Conservation (phyloP, 2,329 filamentous ascomycete genomes). For the Apiospora sp. region DNA sequence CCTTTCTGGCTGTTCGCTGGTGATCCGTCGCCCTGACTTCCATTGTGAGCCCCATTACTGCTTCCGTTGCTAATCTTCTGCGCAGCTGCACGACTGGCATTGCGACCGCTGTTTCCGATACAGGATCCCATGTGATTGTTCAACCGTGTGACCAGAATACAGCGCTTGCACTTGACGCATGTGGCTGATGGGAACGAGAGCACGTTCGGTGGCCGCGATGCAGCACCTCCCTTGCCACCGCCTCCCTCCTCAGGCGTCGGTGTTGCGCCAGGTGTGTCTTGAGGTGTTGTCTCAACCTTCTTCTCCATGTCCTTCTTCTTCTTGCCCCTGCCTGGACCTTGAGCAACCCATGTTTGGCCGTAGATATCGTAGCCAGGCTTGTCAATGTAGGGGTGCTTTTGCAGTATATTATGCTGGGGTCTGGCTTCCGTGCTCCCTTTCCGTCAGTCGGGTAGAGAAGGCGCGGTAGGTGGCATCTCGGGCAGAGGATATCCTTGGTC, state of each 20-base stretch:
- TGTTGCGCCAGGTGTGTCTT: slow-evolving; percentile 51
- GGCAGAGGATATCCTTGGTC: slow-evolving; percentile 75
- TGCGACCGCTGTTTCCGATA: slow-evolving; percentile 71
- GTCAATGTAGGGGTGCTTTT: slow-evolving; percentile 81
- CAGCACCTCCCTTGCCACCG: slow-evolving; percentile 39
- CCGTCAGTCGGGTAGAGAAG: slow-evolving; percentile 77
- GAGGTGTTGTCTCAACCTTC: slow-evolving; percentile 55
- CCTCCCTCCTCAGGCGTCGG: slow-evolving; percentile 55
- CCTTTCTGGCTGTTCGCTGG: slow-evolving; percentile 70
- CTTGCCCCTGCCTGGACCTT: slow-evolving; percentile 74
- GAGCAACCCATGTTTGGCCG: slow-evolving; percentile 80
- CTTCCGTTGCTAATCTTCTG: slow-evolving; percentile 69
- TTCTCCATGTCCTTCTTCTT: slow-evolving; percentile 81
- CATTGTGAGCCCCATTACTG: slow-evolving; percentile 46
- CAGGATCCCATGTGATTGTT: slow-evolving; percentile 75
- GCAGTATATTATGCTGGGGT: slow-evolving; percentile 77
- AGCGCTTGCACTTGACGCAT: slow-evolving; percentile 72
- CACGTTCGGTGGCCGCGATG: slow-evolving; percentile 63
- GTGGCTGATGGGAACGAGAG: slow-evolving; percentile 71
- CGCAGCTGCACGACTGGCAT: slow-evolving; percentile 67
- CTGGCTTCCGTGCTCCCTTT: slow-evolving; percentile 69
- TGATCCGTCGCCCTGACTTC: slow-evolving; percentile 62
- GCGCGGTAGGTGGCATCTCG: slow-evolving; percentile 77
- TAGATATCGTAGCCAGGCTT: slow-evolving; percentile 82
- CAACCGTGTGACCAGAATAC: slow-evolving; percentile 69